Conservation (phyloP, 331 rosid genomes). For the Stylosanthes scabra region DNA sequence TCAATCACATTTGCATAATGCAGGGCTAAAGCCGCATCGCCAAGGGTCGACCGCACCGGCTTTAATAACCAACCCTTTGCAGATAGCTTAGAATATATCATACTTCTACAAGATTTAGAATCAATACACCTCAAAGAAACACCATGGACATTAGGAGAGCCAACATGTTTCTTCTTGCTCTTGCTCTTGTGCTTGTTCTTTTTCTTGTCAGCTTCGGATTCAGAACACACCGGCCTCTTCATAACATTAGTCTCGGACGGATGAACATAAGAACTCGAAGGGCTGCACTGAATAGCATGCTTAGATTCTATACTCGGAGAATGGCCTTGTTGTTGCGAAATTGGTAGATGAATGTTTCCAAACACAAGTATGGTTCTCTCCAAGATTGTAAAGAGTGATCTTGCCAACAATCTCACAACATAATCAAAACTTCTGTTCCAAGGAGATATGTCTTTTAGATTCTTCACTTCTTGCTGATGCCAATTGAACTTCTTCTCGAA, state of each 20-base stretch:
- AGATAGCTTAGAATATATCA: conserved; percentile 55
- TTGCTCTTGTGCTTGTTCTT: conserved; percentile 37
- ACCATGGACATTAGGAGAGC: conserved; percentile 47
- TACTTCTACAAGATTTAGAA: conserved; percentile 41
- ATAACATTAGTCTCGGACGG: conserved; percentile 47
- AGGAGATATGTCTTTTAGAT: conserved; percentile 63
- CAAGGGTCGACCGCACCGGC: conserved; percentile 67
- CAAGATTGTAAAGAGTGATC: conserved; percentile 76
- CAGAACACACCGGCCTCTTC: conserved; percentile 17
- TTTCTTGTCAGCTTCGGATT: conserved; percentile 7
- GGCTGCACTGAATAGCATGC: conserved; percentile 30
- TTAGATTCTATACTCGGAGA: conserved; percentile 20
- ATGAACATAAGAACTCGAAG: conserved; percentile 48
- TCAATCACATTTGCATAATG: conserved; percentile 78
- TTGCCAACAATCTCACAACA: conserved; percentile 68
- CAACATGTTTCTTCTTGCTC: conserved; percentile 43
- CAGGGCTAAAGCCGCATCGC: conserved; percentile 67
- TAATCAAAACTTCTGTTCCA: conserved; percentile 83
- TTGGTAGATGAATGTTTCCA: conserved; percentile 46
- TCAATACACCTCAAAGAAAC: conserved; percentile 57
- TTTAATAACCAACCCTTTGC: conserved; percentile 44
- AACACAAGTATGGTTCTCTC: conserved; percentile 72
- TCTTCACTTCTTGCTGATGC: conserved; percentile 70
- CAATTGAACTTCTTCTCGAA: conserved; percentile 63
- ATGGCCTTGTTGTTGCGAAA: conserved; percentile 28